Evolutionary conservation across 345 rosid species (phyloP), one percentile per base, ranked within the genome.

Genomic region (Dovyalis caffra): DNA sequence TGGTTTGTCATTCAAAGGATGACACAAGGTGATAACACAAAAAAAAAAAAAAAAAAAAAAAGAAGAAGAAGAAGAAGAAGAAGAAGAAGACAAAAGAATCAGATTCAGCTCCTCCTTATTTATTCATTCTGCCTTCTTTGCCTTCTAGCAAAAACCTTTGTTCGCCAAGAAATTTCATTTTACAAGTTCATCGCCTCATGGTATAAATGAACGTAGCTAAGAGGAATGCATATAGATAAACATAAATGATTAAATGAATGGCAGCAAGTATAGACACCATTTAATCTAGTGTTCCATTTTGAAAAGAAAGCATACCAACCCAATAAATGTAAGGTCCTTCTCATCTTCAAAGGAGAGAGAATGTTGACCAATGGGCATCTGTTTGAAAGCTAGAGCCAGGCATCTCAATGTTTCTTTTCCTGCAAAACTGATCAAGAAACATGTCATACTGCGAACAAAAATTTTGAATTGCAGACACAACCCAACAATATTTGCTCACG

Each of bases 311-410:
- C 93, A 87, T 91, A 95, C 98, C 99, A 95, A 88, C 90, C 98
- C 99, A 91, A 95, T 88, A 88, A 95, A 95, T 53, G 92, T 93
- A 82, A 95, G 89, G 79, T 91, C 99, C 61, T 84, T 93, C 92
- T 95, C 99, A 87, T 95, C 90, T 62, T 90, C 90, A 64, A 82
- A 76, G 68, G 97, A 86, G 69, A 93, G 83, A 79, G 81, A 81
- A 77, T 90, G 97, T 81, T 87, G 95, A 72, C 88, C 92, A 31
- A 67, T 64, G 60, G 98, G 93, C 88, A 91, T 86, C 74, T 86
- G 86, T 83, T 95, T 93, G 74, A 93, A 81, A 75, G 99, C 98
- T 79, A 95, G 81, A 69, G 97, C 97, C 78, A 95, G 75, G 81
- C 99, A 95, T 86, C 99, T 88, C 86, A 95, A 84, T 47, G 97